These are phyloP conservation scores for Pestalotiopsis sp. DNA, from an alignment of 2,329 filamentous ascomycete species.

Conservation along the genomic window DNA sequence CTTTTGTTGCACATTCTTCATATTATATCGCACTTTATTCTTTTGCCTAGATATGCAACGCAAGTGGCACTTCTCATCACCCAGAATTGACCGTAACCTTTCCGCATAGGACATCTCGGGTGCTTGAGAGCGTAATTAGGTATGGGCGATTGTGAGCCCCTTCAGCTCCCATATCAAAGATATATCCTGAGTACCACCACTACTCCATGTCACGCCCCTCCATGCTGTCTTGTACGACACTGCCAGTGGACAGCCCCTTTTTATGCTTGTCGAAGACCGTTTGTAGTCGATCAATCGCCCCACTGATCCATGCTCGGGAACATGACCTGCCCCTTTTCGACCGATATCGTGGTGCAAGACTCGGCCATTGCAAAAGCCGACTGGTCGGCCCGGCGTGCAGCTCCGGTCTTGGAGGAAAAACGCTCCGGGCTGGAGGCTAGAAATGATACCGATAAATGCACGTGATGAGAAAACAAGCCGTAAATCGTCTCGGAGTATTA, in stretches of 20 bases:
- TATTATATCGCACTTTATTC: neutral
- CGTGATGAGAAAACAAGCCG: slow-evolving; percentile 18
- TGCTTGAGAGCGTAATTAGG: neutral
- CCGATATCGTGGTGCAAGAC: neutral
- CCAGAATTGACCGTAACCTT: neutral
- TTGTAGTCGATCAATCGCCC: neutral
- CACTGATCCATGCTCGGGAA: neutral
- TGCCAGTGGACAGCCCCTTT: neutral
- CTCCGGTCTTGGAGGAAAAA: neutral
- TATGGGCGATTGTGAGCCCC: neutral
- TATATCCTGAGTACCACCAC: neutral
- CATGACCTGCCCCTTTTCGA: neutral
- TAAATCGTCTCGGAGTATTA: slow-evolving; percentile 32
- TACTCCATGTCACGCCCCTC: neutral
- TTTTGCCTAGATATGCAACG: neutral
- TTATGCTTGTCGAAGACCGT: neutral
- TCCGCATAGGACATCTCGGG: neutral
- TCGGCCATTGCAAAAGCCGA: neutral
- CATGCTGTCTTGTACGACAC: neutral
- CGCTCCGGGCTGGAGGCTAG: neutral
- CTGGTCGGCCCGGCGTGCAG: neutral
- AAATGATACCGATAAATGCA: slow-evolving; percentile 6
- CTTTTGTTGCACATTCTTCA: neutral
- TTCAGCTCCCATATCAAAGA: neutral
- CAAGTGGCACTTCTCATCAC: neutral